phyloP scores from a whole-genome alignment of 139 green algal genomes.

The Nannochloris sp. region DNA sequence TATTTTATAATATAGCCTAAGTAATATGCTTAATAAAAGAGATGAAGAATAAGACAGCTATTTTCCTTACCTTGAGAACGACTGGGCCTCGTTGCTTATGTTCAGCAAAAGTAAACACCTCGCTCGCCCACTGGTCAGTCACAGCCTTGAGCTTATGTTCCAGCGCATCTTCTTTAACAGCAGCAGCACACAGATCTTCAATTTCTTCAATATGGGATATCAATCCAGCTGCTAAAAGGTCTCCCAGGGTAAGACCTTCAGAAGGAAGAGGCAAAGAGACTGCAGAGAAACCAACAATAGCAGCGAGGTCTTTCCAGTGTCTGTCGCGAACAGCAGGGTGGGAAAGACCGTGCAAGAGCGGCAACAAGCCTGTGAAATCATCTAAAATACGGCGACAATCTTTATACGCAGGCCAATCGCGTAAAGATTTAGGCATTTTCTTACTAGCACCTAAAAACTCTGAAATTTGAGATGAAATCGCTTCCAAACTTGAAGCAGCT shows the following conservation, averaged over 20 bases:
- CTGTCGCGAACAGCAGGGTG: conserved; percentile 24
- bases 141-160: conserved; percentile 72
- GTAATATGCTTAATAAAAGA: background rate
- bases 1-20: background rate
- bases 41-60: background rate
- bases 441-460: conserved; percentile 59
- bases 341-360: conserved; percentile 65
- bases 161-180: conserved; percentile 89
- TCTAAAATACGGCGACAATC: conserved; percentile 84
- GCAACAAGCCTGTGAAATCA: conserved; percentile 84
- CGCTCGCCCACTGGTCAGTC: conserved; percentile 34
- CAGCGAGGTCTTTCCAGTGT: conserved; percentile 84
- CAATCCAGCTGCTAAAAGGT: conserved; percentile 78
- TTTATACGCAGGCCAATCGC: conserved; percentile 83
- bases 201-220: conserved; percentile 71
- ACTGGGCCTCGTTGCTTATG: conserved; percentile 86
- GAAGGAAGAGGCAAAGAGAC: conserved; percentile 74
- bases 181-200: conserved; percentile 73
- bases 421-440: conserved; percentile 81
- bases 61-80: conserved; percentile 64
- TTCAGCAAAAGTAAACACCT: conserved; percentile 65
- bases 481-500: background rate
- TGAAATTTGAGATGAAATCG: conserved; percentile 2
- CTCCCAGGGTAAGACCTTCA: conserved; percentile 83
- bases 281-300: conserved; percentile 60